phyloP scores from a whole-genome alignment of 2,329 filamentous ascomycete species.

The Hirsutella minnesotensis region DNA sequence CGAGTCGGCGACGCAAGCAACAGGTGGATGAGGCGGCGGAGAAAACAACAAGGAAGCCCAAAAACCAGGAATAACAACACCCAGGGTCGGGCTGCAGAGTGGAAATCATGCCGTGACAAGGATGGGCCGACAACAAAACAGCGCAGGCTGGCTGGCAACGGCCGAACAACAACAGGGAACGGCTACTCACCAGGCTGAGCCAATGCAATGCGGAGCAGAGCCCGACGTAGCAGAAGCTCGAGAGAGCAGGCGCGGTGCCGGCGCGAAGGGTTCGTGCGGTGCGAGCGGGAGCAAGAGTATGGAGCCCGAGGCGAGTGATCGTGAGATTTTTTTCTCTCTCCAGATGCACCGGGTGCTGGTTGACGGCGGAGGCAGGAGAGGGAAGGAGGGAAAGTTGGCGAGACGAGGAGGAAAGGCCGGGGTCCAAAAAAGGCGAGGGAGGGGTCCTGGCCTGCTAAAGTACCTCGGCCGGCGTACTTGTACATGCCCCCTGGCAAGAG shows the following conservation, averaged over 20 bases:
- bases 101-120: constrained; percentile 1
- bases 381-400: background rate
- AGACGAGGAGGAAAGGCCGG: background rate
- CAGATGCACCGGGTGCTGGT: background rate
- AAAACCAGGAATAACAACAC: background rate
- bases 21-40: background rate
- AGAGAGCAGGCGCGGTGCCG: background rate
- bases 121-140: constrained; percentile 5
- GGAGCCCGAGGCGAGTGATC: background rate
- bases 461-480: background rate
- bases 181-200: constrained; percentile 6
- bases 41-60: background rate
- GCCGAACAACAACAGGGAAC: background rate
- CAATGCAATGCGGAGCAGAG: background rate
- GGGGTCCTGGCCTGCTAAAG: constrained; percentile 3
- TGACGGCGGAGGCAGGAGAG: background rate
- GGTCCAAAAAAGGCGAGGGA: constrained; percentile 1
- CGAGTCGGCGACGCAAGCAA: background rate
- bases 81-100: constrained; percentile 1
- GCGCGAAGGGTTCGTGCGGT: background rate
- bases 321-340: background rate
- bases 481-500: background rate
- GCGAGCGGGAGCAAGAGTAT: background rate
- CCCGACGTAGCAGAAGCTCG: background rate
- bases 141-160: background rate